phyloP scores from a whole-genome alignment of 2,329 filamentous ascomycete genomes.

The Neonectria sp. region DNA sequence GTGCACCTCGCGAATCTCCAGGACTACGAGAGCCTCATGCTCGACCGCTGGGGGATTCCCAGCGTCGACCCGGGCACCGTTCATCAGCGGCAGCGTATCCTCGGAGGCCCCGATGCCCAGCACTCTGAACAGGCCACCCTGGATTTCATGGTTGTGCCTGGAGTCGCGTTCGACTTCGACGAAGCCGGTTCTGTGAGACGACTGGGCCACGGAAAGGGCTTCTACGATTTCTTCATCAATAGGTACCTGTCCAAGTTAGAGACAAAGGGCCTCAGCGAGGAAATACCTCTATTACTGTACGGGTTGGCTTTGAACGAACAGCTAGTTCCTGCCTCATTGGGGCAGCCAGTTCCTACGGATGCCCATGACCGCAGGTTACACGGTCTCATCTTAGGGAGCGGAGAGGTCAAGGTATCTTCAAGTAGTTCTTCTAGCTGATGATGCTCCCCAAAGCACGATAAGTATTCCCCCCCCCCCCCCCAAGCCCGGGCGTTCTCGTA shows the following conservation, averaged over 20 bases:
- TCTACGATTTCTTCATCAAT: slow-evolving; percentile 94
- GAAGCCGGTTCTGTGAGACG: slow-evolving; percentile 73
- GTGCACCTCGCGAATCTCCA: slow-evolving; percentile 79
- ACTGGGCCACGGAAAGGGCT: slow-evolving; percentile 94
- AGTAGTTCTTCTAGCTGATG: slow-evolving; percentile 58
- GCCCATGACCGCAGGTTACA: slow-evolving; percentile 85
- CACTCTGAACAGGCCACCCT: slow-evolving; percentile 67
- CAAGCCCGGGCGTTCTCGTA: not conserved
- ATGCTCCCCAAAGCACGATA: not conserved
- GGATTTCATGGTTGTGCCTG: slow-evolving; percentile 92
- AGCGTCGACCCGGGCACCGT: slow-evolving; percentile 80
- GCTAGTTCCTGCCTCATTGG: slow-evolving; percentile 72
- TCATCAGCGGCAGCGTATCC: slow-evolving; percentile 77
- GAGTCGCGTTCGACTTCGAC: slow-evolving; percentile 88
- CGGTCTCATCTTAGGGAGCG: slow-evolving; percentile 81
- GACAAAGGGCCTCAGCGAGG: slow-evolving; percentile 51
- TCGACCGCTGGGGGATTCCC: slow-evolving; percentile 96
- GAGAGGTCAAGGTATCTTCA: slow-evolving; percentile 63
- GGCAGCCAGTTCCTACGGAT: slow-evolving; percentile 79
- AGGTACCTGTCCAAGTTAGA: slow-evolving; percentile 72
- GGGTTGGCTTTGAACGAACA: slow-evolving; percentile 92
- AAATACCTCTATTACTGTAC: slow-evolving; percentile 68
- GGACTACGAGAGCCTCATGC: slow-evolving; percentile 84
- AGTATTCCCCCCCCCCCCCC: too few relatives aligned
- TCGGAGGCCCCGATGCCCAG: slow-evolving; percentile 71